phyloP scores from a whole-genome alignment of 306 rosid species.

The Nissolia schottii region DNA sequence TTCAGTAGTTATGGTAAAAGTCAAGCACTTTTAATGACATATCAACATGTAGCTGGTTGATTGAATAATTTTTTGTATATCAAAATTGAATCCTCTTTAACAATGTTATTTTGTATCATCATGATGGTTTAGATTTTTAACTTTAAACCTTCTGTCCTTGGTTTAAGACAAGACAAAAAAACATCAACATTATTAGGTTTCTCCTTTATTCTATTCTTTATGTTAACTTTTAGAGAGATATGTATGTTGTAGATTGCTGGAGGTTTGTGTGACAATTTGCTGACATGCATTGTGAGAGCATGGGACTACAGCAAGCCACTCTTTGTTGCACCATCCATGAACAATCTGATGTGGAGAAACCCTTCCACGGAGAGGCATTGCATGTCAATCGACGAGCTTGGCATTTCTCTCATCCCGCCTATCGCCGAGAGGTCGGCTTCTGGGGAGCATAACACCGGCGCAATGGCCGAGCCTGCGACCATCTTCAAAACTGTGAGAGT shows the following conservation, averaged over 20 bases:
- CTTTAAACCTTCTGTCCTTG: no score
- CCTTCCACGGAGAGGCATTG: slow-evolving; percentile 68
- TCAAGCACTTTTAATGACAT: no score
- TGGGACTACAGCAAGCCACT: slow-evolving; percentile 83
- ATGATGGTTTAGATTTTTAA: no score
- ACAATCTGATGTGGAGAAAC: slow-evolving; percentile 64
- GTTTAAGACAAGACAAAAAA: no score
- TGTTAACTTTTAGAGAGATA: not conserved
- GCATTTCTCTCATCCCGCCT: slow-evolving; percentile 65
- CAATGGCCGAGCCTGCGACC: slow-evolving; percentile 59
- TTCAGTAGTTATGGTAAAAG: no score
- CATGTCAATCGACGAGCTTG: slow-evolving; percentile 60
- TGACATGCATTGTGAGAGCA: slow-evolving; percentile 75
- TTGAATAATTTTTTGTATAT: no score
- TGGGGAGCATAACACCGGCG: slow-evolving; percentile 43
- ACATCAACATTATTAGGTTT: no score
- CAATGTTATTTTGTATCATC: no score
- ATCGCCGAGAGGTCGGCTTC: slow-evolving; percentile 29
- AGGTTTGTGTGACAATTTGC: slow-evolving; percentile 76
- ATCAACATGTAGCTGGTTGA: no score
- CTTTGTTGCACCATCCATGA: slow-evolving; percentile 87
- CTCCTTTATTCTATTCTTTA: not conserved
- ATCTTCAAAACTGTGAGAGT: slow-evolving; percentile 53
- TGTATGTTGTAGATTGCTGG: slow-evolving; percentile 57
- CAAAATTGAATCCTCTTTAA: no score